Evolutionary conservation across 1,284 basidiomycete species (phyloP).

Genomic region (Peniophora sp.): DNA sequence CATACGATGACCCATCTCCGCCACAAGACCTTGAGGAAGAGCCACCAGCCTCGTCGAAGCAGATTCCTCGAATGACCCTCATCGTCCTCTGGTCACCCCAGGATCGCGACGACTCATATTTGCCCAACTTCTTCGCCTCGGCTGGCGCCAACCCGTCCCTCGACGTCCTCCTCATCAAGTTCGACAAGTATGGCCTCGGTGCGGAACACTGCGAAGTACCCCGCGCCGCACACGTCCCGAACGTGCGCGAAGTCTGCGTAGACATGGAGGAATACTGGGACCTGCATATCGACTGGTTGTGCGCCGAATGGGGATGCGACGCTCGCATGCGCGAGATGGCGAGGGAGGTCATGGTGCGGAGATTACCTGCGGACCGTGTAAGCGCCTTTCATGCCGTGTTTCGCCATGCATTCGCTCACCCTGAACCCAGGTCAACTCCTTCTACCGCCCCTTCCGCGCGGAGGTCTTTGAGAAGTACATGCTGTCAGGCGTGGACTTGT

Average conservation of each 20-base stretch:
- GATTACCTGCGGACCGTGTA: not conserved
- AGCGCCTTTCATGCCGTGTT: not conserved
- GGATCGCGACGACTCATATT: not conserved
- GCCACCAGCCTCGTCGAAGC: too few species aligned
- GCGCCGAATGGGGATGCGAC: not conserved
- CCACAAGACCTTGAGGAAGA: too few species aligned
- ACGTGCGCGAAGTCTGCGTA: not conserved
- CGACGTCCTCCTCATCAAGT: not conserved
- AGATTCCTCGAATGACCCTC: not conserved
- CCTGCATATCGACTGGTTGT: not conserved
- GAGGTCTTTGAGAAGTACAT: not conserved
- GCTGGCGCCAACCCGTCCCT: not conserved
- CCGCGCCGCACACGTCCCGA: not conserved
- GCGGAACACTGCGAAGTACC: not conserved
- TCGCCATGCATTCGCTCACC: too few species aligned
- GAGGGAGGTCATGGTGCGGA: not conserved
- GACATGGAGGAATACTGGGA: constrained; percentile 1
- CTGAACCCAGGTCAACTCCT: not conserved
- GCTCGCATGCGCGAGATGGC: not conserved
- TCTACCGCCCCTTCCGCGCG: not conserved
- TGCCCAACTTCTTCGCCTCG: not conserved
- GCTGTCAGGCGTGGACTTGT: not conserved
- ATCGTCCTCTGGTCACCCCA: not conserved
- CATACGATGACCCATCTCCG: too few species aligned
- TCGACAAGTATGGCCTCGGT: not conserved